These are phyloP conservation scores for Tetrahymena borealis DNA, from an alignment of 73 alveolate species.

Conservation along the genomic window DNA sequence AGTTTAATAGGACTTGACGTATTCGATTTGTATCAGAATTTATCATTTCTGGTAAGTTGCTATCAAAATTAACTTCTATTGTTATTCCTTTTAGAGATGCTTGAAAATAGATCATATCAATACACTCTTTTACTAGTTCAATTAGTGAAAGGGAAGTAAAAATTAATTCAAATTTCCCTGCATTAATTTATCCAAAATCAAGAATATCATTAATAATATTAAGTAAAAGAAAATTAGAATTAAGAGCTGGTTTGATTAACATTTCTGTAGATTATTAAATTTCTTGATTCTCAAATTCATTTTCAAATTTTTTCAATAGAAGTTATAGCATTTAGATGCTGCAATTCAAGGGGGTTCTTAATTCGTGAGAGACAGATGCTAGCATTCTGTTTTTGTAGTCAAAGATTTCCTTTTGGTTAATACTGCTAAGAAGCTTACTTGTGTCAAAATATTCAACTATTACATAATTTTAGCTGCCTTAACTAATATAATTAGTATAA, in stretches of 20 bases:
- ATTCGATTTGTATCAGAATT: conserved; percentile 20
- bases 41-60: background rate
- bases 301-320: too few species aligned
- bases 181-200: conserved; percentile 31
- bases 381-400: too few species aligned
- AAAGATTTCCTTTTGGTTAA: too few species aligned
- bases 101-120: conserved; percentile 10
- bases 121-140: conserved; percentile 19
- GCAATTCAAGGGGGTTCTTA: too few species aligned
- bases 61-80: background rate
- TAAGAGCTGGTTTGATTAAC: conserved; percentile 2
- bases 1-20: conserved; percentile 5
- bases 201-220: conserved; percentile 27
- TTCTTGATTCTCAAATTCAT: too few species aligned
- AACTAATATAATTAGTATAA: too few species aligned
- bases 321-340: too few species aligned
- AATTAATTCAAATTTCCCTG: conserved; percentile 10
- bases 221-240: background rate
- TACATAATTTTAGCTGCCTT: too few species aligned
- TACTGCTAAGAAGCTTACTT: too few species aligned
- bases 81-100: conserved; percentile 4
- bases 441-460: too few species aligned
- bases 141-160: background rate
- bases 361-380: too few species aligned
- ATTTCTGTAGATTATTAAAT: too few species aligned